Base-by-base conservation (phyloP, 2,329 filamentous ascomycete genomes). In the Botryotinia calthae region DNA sequence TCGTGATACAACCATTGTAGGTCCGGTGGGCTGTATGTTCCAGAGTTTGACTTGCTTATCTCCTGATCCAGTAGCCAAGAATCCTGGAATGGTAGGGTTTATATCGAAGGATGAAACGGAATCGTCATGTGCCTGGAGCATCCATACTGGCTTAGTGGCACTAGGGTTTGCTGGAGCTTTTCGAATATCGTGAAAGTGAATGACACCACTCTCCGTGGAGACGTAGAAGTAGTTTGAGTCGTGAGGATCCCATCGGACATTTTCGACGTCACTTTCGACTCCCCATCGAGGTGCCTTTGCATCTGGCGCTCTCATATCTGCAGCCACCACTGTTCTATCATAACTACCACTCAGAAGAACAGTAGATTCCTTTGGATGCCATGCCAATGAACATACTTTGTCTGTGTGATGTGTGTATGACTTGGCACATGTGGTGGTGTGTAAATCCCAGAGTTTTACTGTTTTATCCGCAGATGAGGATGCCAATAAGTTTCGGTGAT, bases 21-120 rank as follows among this genome's bases (percentile, higher is more conserved):
- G 96, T 2, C 94, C 94, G 58, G 88, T 88, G 20, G 91, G 83
- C 78, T 91, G 88, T 73, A 98, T 90, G 83, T 97, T 97, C 96
- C 96, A 99, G 73, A 99, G 86, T 86, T 99, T 99, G 78, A 98
- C 94, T 9, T 92, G 93, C 85, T 94, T 95, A 85, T 99, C 96
- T 22, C 93, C 95, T 2, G 94, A 97, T 4, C 95, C 96, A 0
- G 96, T 98, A 22, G 90, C 96, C 83, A 99, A 88, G 86, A 93
- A 98, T 61, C 96, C 96, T 1, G 96, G 95, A 74, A 99, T 94
- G 67, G 90, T 85, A 5, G 91, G 87, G 85, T 98, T 98, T 83
- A 98, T 88, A 82, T 97, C 95, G 81, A 99, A 98, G 0, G 94
- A 91, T 14, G 94, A 97, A 62, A 98, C 88, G 4, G 93, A 93